phyloP scores from a whole-genome alignment of 345 rosid species.

The Euphorbia tirucalli region DNA sequence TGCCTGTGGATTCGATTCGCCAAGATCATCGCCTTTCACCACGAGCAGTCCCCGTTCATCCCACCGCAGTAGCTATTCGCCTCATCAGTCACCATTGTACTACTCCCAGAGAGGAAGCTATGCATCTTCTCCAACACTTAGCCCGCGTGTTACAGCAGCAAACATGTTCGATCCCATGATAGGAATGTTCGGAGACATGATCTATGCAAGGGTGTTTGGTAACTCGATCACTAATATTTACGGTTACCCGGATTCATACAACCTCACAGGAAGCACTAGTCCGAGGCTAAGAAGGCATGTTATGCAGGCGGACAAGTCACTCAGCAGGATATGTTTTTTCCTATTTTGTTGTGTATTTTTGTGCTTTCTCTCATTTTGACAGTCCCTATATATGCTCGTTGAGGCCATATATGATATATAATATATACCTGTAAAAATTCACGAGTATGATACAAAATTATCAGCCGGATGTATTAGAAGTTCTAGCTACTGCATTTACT shows the following conservation, averaged over 20 bases:
- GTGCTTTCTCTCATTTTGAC: constrained; percentile 73
- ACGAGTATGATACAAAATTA: neutral
- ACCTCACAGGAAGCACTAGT: constrained; percentile 42
- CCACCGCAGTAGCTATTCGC: constrained; percentile 3
- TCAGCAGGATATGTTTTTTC: constrained; percentile 73
- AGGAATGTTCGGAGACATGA: constrained; percentile 70
- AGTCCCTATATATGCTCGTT: neutral
- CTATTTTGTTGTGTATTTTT: constrained; percentile 59
- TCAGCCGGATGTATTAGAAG: constrained; percentile 15
- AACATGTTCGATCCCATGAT: constrained; percentile 44
- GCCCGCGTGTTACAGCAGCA: constrained; percentile 35
- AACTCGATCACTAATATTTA: constrained; percentile 43
- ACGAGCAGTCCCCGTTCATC: neutral
- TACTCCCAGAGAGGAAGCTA: constrained; percentile 34
- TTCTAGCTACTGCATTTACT: constrained; percentile 2
- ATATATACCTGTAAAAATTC: constrained; percentile 3
- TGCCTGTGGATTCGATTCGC: constrained; percentile 18
- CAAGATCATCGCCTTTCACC: constrained; percentile 13
- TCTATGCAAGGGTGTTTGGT: constrained; percentile 59
- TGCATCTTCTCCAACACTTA: constrained; percentile 34
- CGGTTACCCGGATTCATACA: constrained; percentile 49
- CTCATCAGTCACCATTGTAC: constrained; percentile 27
- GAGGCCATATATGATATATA: neutral
- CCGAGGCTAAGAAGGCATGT: constrained; percentile 73
- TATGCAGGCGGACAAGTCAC: constrained; percentile 65